These are phyloP conservation scores for Penicillium steckii DNA, from an alignment of 495 filamentous ascomycete genomes.

Conservation along the genomic window DNA sequence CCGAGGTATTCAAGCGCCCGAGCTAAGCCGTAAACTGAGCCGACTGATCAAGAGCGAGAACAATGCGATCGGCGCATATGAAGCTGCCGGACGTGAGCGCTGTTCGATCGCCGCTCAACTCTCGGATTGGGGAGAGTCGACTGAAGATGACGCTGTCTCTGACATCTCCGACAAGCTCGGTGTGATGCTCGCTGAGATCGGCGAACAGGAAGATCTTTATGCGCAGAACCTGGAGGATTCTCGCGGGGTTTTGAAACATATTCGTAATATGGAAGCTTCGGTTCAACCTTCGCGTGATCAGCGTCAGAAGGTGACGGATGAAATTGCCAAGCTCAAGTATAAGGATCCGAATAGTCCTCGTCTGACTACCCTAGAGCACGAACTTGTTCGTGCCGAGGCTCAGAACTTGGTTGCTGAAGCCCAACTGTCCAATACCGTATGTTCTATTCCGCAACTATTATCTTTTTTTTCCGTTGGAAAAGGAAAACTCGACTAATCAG, in stretches of 20 bases:
- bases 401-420: slow-evolving; percentile 95
- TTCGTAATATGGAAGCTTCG: slow-evolving; percentile 85
- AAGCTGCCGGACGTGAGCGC: slow-evolving; percentile 77
- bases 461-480: background rate
- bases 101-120: slow-evolving; percentile 81
- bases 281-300: slow-evolving; percentile 91
- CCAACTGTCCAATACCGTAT: slow-evolving; percentile 88
- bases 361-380: slow-evolving; percentile 84
- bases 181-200: slow-evolving; percentile 85
- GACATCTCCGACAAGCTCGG: slow-evolving; percentile 94
- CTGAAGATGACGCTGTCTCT: slow-evolving; percentile 77
- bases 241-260: slow-evolving; percentile 76
- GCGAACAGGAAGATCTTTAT: slow-evolving; percentile 86
- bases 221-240: slow-evolving; percentile 84
- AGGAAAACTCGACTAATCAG: slow-evolving; percentile 7
- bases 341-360: slow-evolving; percentile 80
- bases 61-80: slow-evolving; percentile 76
- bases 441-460: slow-evolving; percentile 1
- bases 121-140: slow-evolving; percentile 95
- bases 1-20: slow-evolving; percentile 77
- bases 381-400: slow-evolving; percentile 91
- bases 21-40: slow-evolving; percentile 80
- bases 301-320: slow-evolving; percentile 80
- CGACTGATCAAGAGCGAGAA: slow-evolving; percentile 92
- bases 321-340: slow-evolving; percentile 83